phyloP scores from a whole-genome alignment of 257 asterid species.

The Jacaranda mimosifolia region DNA sequence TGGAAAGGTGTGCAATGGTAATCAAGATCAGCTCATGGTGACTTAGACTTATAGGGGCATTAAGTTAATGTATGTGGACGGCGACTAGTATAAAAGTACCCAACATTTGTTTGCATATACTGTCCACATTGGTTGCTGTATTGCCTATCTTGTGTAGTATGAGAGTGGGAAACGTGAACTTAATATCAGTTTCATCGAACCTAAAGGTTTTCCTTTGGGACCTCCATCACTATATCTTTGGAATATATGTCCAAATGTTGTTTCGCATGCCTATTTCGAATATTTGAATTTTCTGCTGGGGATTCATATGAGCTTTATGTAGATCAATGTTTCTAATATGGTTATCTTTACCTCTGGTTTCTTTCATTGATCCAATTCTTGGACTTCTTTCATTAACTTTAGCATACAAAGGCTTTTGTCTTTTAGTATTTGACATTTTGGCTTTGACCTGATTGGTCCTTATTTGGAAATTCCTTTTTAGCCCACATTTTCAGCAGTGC shows the following conservation, averaged over 20 bases:
- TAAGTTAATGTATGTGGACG: background rate
- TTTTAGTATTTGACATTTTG: background rate
- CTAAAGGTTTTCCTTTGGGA: background rate
- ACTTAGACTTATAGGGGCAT: slow-evolving; percentile 7
- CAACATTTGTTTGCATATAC: background rate
- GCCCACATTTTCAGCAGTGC: slow-evolving; percentile 22
- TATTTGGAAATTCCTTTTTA: background rate
- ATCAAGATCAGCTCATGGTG: slow-evolving; percentile 12
- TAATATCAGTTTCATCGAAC: slow-evolving; percentile 1
- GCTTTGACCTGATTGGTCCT: slow-evolving; percentile 17
- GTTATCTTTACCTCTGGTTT: slow-evolving; percentile 11
- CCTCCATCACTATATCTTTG: background rate
- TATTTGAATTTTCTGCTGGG: slow-evolving; percentile 3
- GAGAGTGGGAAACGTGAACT: slow-evolving; percentile 11
- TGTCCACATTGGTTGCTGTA: slow-evolving; percentile 1
- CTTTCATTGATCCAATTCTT: slow-evolving; percentile 4
- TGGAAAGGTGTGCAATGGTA: background rate
- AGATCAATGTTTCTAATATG: background rate
- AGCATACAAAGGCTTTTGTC: slow-evolving; percentile 8
- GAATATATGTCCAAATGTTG: slow-evolving; percentile 10
- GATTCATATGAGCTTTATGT: background rate
- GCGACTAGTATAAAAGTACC: slow-evolving; percentile 3
- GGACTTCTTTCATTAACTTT: slow-evolving; percentile 15
- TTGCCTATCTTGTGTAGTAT: background rate
- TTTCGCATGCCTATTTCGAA: slow-evolving; percentile 3